Conservation (phyloP, 1,284 basidiomycete species). For the Cryptococcus jaspeensis region DNA sequence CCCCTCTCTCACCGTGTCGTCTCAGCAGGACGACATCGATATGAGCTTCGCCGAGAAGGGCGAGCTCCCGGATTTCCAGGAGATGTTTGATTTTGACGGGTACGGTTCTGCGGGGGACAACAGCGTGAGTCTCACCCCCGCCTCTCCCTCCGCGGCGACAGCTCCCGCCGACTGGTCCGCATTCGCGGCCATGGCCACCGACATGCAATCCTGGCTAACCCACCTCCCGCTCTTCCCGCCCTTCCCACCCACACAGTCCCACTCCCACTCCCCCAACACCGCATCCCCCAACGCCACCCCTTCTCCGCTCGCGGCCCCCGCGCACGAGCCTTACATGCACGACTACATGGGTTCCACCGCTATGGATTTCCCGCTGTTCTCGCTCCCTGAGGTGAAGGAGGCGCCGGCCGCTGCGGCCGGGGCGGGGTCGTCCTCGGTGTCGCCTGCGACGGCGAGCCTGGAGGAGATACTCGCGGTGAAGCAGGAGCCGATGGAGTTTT, state of each 20-base stretch:
- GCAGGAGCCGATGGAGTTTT: slow-evolving; percentile 39
- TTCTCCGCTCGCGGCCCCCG: slow-evolving; percentile 29
- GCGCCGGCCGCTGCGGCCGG: slow-evolving; percentile 2
- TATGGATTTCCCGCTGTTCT: slow-evolving; percentile 31
- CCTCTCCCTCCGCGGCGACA: background rate
- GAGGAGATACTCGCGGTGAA: slow-evolving; percentile 32
- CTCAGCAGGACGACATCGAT: slow-evolving; percentile 12
- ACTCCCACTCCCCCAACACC: slow-evolving; percentile 39
- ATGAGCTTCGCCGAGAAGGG: slow-evolving; percentile 24
- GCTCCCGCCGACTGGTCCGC: background rate
- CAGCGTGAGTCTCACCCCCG: slow-evolving; percentile 26
- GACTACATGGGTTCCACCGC: slow-evolving; percentile 15
- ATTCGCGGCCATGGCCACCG: background rate
- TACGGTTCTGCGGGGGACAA: slow-evolving; percentile 25
- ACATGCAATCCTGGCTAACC: slow-evolving; percentile 1
- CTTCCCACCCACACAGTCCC: slow-evolving; percentile 16
- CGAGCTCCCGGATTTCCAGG: slow-evolving; percentile 35
- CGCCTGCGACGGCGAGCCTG: background rate
- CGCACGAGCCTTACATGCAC: slow-evolving; percentile 15
- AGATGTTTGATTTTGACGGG: slow-evolving; percentile 46
- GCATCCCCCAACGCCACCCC: slow-evolving; percentile 46
- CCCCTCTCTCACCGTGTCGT: no score
- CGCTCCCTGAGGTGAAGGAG: slow-evolving; percentile 23
- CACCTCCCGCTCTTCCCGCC: slow-evolving; percentile 1
- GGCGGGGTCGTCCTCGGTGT: background rate